Conservation (phyloP, 352 stramenopile genomes). For the Globisporangium megalacanthum region DNA sequence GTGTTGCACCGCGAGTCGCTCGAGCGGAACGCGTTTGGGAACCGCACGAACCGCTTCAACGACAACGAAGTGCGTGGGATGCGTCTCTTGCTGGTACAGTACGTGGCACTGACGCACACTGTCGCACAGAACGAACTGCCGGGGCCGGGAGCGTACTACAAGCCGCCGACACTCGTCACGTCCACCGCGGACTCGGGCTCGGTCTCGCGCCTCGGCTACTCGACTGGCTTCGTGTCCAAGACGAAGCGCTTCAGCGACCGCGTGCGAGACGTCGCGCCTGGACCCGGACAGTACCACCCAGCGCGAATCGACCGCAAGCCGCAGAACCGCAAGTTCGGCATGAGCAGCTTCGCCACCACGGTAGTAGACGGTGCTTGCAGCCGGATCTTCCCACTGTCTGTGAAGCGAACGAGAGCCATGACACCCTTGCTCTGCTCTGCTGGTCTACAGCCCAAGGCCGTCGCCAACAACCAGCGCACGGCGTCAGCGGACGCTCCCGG, state of each 20-base stretch:
- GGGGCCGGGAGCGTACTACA: conserved; percentile 69
- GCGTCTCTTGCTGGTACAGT: background rate
- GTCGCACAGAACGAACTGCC: conserved; percentile 56
- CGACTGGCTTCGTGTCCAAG: conserved; percentile 75
- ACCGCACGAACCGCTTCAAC: conserved; percentile 59
- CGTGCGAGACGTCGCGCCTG: conserved; percentile 39
- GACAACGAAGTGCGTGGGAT: conserved; percentile 24
- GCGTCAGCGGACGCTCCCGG: conserved; percentile 23
- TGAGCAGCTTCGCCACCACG: conserved; percentile 58
- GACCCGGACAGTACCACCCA: conserved; percentile 60
- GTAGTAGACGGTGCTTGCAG: conserved; percentile 23
- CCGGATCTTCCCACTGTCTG: too few relatives aligned
- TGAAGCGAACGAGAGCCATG: too few relatives aligned
- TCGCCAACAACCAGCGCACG: conserved; percentile 26
- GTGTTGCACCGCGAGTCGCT: conserved; percentile 51
- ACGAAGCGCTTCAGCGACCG: conserved; percentile 62
- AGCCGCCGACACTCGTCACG: conserved; percentile 49
- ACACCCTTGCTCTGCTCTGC: too few relatives aligned
- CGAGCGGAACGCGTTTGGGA: conserved; percentile 64
- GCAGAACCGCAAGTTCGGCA: conserved; percentile 62
- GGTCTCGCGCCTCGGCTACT: conserved; percentile 69
- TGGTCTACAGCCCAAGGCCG: conserved; percentile 17
- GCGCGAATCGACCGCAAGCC: conserved; percentile 24
- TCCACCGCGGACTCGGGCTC: conserved; percentile 58
- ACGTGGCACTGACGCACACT: background rate